phyloP scores from a whole-genome alignment of 2,329 filamentous ascomycete genomes.

The Botrytis porri region DNA sequence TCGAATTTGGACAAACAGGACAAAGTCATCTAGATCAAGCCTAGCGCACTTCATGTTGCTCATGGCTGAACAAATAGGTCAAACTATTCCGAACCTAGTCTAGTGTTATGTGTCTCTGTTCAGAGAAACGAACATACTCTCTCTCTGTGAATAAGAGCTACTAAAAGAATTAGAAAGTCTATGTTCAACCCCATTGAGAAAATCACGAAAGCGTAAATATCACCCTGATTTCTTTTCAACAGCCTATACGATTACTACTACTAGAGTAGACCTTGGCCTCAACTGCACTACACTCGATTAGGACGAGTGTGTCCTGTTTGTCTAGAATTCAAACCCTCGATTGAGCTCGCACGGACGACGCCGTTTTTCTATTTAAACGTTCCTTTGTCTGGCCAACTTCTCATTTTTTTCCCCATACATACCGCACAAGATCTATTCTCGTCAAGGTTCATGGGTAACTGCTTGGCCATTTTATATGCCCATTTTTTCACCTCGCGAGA shows the following conservation, averaged over 20 bases:
- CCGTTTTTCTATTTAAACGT: not conserved
- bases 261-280: not conserved
- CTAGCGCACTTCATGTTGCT: not conserved
- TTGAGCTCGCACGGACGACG: not conserved
- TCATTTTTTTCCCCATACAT: not conserved
- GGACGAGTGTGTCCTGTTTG: not conserved
- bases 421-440: not conserved
- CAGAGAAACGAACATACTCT: too few relatives aligned
- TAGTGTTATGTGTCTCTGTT: not conserved
- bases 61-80: not conserved
- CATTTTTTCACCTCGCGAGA: not conserved
- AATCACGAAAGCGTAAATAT: not conserved
- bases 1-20: not conserved
- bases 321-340: not conserved
- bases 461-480: not conserved
- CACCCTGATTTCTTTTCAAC: fast-evolving
- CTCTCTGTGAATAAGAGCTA: too few relatives aligned
- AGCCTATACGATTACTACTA: not conserved
- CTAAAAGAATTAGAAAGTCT: not conserved
- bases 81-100: not conserved
- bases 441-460: too few relatives aligned
- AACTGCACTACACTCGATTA: not conserved
- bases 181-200: not conserved
- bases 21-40: not conserved
- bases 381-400: not conserved